Conservation (phyloP, 1,284 basidiomycete species). For the Boletellus deceptivus region DNA sequence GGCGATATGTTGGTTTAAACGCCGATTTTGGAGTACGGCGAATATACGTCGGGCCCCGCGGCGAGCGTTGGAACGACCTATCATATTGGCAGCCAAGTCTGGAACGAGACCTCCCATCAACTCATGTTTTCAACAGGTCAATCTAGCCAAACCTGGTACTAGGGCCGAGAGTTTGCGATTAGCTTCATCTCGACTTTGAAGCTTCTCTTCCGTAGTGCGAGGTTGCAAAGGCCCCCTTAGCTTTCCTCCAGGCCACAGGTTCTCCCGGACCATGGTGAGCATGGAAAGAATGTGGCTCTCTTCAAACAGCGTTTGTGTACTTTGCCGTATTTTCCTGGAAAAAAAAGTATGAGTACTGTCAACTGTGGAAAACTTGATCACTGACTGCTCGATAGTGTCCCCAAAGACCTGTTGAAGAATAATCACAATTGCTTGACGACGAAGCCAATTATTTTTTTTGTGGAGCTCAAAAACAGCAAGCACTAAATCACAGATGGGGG, state of each 20-base stretch:
- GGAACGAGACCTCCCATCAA: constrained; percentile 9
- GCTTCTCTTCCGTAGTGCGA: constrained; percentile 79
- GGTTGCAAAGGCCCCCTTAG: constrained; percentile 58
- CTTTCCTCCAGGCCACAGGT: constrained; percentile 82
- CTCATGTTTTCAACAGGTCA: neutral
- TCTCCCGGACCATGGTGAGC: constrained; percentile 66
- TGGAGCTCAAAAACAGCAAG: constrained; percentile 93
- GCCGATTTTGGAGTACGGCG: constrained; percentile 86
- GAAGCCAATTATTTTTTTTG: constrained; percentile 93
- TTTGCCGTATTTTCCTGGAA: constrained; percentile 82
- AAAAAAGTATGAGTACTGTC: constrained; percentile 1
- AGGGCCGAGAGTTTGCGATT: constrained; percentile 85
- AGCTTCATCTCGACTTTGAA: constrained; percentile 78
- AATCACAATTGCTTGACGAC: constrained; percentile 94
- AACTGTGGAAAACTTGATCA: constrained; percentile 3
- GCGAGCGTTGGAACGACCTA: constrained; percentile 90
- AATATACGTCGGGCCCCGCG: constrained; percentile 90
- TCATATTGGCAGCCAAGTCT: constrained; percentile 96
- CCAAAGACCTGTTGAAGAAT: constrained; percentile 95
- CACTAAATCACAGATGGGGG: constrained; percentile 91
- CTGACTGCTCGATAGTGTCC: constrained; percentile 89
- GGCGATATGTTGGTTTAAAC: constrained; percentile 89
- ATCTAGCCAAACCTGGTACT: constrained; percentile 70
- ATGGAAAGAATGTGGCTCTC: constrained; percentile 68
- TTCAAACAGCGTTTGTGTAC: constrained; percentile 59